phyloP scores from a whole-genome alignment of 805 yeast species.

The Wickerhamiella domercqiae region DNA sequence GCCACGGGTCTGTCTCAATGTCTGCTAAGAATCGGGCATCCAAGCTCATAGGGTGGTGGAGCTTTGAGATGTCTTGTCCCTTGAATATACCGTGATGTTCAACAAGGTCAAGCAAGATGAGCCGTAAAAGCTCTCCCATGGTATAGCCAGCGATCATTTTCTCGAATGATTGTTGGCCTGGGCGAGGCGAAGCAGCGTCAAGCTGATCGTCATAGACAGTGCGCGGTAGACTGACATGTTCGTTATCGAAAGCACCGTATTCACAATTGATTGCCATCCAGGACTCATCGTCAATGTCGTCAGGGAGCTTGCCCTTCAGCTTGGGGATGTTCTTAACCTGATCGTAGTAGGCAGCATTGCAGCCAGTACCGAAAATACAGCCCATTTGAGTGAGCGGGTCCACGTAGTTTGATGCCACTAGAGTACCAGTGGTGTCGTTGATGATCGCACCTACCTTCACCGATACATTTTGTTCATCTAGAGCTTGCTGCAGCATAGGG shows the following conservation, averaged over 20 bases:
- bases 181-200: conserved; percentile 83
- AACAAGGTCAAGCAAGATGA: conserved; percentile 59
- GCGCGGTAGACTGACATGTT: conserved; percentile 69
- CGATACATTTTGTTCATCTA: conserved; percentile 50
- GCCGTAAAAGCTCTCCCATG: conserved; percentile 79
- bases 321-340: conserved; percentile 58
- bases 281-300: conserved; percentile 45
- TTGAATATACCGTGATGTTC: conserved; percentile 51
- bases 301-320: conserved; percentile 51
- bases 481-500: conserved; percentile 70
- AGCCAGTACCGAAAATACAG: conserved; percentile 91
- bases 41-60: conserved; percentile 52
- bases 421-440: conserved; percentile 94
- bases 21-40: conserved; percentile 81
- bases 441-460: conserved; percentile 81
- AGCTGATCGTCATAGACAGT: conserved; percentile 72
- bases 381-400: conserved; percentile 88
- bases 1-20: conserved; percentile 81
- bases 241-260: conserved; percentile 95
- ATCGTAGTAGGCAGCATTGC: conserved; percentile 94
- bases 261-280: conserved; percentile 97
- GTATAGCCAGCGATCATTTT: conserved; percentile 97
- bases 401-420: conserved; percentile 87
- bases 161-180: conserved; percentile 90
- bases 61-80: conserved; percentile 48